A percentile compares a stretch with the other conserved stretches of the same genome.
These are phyloP conservation scores for Pelargonium exstipulatum DNA, from an alignment of 441 rosid species.

Conservation along the genomic window DNA sequence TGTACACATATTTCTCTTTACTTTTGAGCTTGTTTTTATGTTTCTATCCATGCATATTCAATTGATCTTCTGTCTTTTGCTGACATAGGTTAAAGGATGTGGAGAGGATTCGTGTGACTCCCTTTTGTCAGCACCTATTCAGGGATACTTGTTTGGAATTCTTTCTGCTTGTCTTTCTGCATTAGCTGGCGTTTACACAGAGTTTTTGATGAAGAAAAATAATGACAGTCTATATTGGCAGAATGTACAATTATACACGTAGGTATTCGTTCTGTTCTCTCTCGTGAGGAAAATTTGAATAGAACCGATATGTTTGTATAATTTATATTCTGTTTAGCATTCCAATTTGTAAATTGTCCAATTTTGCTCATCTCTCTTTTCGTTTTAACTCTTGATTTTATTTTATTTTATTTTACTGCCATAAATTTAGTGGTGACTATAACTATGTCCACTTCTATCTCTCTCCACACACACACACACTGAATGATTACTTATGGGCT, in stretches of 20 bases:
- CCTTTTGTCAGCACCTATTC: conserved; percentile 66
- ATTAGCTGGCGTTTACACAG: conserved; percentile 71
- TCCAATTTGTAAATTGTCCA: not conserved
- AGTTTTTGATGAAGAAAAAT: conserved; percentile 82
- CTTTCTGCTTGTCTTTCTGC: conserved; percentile 79
- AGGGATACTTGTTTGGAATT: conserved; percentile 60
- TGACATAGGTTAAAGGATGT: conserved; percentile 57
- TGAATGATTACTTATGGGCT: not conserved
- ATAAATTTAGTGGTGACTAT: not conserved
- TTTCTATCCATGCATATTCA: not conserved
- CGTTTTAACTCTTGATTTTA: not conserved
- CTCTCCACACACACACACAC: too few species aligned
- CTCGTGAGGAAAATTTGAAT: not conserved
- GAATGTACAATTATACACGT: conserved; percentile 77
- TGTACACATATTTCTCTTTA: too few species aligned
- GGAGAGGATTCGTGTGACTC: conserved; percentile 71
- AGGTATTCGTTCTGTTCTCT: conserved; percentile 28
- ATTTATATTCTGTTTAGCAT: not conserved
- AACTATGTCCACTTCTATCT: not conserved
- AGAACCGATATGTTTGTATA: not conserved
- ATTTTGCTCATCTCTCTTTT: not conserved
- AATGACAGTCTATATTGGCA: conserved; percentile 82
- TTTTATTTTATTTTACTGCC: not conserved
- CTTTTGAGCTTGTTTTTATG: too few species aligned
- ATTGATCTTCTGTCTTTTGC: not conserved